Base-by-base conservation (phyloP, 2,329 filamentous ascomycete species). In the Leptodontidium sp. region DNA sequence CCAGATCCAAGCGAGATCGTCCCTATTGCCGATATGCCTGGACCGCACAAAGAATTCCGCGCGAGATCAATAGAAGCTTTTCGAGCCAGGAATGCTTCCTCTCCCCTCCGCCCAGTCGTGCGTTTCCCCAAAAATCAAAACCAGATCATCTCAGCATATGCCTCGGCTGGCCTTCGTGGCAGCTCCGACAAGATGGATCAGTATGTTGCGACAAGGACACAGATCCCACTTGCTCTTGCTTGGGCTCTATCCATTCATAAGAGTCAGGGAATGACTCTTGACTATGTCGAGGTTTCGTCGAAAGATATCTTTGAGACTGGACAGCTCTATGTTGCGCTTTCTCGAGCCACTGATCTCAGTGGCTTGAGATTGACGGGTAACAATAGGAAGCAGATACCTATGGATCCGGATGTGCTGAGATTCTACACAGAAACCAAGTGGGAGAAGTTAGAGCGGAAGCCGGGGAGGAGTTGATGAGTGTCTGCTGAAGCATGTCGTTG, bases 241-340 rank as follows among this genome's bases (percentile, higher is more conserved):
- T 98, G 96, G 96, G 95, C 96, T 1, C 82, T 98, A 38, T 97
- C 93, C 1, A 98, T 99, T 68, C 96, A 99, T 84, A 98, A 98
- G 81, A 94, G 95, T 0, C 94, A 98, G 78, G 94, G 94, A 1
- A 94, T 98, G 80, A 98, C 94, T 0, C 59, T 78, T 7, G 65
- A 76, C 3, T 67, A 70, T 59, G 72, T 77, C 2, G 72, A 76
- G 55, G 75, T 77, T 2, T 74, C 72, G 1, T 70, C 69, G 4
- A 63, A 68, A 1, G 66, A 75, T 65, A 72, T 77, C 9, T 77
- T 77, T 59, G 75, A 77, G 43, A 52, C 65, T 0, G 76, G 75
- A 0, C 74, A 77, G 50, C 47, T 76, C 2, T 77, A 77, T 65
- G 75, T 76, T 35, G 76, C 71, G 1, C 45, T 77, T 12, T 76